These are phyloP conservation scores for Phytophthora fragariaefolia DNA, from an alignment of 352 stramenopile species.

Conservation along the genomic window DNA sequence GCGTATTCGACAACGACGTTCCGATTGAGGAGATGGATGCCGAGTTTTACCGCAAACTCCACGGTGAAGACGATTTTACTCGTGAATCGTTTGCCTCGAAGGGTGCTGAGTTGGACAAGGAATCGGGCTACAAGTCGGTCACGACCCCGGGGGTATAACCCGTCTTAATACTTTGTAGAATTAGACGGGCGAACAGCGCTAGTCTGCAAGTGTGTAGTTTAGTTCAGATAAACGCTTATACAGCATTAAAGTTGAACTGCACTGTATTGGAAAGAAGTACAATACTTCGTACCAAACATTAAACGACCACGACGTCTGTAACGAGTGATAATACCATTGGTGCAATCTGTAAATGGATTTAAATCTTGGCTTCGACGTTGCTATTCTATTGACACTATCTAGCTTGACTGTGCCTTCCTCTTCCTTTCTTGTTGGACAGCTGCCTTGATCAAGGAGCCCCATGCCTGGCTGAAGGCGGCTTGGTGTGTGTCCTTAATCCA, in stretches of 20 bases:
- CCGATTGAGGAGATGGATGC: slow-evolving; percentile 50
- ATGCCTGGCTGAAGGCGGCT: slow-evolving; percentile 53
- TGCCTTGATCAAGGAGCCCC: slow-evolving; percentile 42
- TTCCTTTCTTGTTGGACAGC: slow-evolving; percentile 34
- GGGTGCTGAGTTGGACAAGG: slow-evolving; percentile 12
- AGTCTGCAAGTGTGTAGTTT: too few relatives aligned
- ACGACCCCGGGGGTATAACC: neutral
- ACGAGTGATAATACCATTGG: too few relatives aligned
- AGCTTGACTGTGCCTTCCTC: slow-evolving; percentile 8
- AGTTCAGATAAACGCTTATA: too few relatives aligned
- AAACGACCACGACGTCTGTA: too few relatives aligned
- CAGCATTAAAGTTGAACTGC: too few relatives aligned
- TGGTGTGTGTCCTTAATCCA: slow-evolving; percentile 73
- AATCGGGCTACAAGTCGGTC: slow-evolving; percentile 4
- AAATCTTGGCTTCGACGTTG: too few relatives aligned
- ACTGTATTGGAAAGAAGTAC: too few relatives aligned
- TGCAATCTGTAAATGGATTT: too few relatives aligned
- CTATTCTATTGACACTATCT: slow-evolving; percentile 4
- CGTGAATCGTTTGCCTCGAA: slow-evolving; percentile 21
- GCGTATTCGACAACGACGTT: slow-evolving; percentile 54
- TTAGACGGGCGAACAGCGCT: too few relatives aligned
- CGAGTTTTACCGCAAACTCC: slow-evolving; percentile 16
- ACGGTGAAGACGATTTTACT: slow-evolving; percentile 19
- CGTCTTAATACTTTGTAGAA: too few relatives aligned
- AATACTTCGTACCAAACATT: too few relatives aligned